A percentile compares a stretch with the other conserved stretches of the same genome.
Evolutionary conservation across 495 filamentous ascomycete species (phyloP).

Genomic region (Penicillium simplicissimum): DNA sequence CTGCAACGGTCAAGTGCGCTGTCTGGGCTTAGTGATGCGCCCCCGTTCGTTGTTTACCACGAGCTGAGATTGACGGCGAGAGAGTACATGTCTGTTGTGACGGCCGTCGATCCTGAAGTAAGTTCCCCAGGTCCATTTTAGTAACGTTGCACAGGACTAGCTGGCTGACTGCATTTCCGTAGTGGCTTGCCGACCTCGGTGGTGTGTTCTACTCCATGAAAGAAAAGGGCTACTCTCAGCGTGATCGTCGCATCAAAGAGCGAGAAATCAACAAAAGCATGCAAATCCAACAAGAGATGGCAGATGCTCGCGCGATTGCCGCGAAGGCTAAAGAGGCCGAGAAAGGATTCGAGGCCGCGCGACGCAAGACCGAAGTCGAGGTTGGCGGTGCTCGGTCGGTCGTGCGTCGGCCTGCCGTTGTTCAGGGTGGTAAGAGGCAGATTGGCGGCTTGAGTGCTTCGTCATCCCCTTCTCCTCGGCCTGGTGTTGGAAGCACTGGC

Average conservation of each 20-base stretch:
- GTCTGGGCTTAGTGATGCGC: conserved; percentile 89
- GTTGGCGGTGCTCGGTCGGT: conserved; percentile 32
- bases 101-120: conserved; percentile 88
- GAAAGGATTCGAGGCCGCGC: conserved; percentile 37
- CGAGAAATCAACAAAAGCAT: conserved; percentile 93
- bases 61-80: conserved; percentile 96
- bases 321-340: conserved; percentile 56
- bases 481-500: conserved; percentile 45
- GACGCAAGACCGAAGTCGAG: conserved; percentile 43
- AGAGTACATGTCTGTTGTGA: conserved; percentile 99
- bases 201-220: conserved; percentile 99
- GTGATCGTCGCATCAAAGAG: conserved; percentile 87
- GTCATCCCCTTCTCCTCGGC: conserved; percentile 47
- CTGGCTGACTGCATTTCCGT: conserved; percentile 13
- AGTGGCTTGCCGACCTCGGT: conserved; percentile 95
- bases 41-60: conserved; percentile 97
- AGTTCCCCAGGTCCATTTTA: conserved; percentile 22
- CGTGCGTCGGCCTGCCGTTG: conserved; percentile 42
- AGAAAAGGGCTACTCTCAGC: conserved; percentile 92
- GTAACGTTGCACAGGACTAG: not conserved
- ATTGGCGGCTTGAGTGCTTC: conserved; percentile 46
- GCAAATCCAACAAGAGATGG: conserved; percentile 94
- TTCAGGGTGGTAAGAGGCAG: conserved; percentile 31
- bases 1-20: conserved; percentile 92
- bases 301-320: conserved; percentile 48